Conservation (phyloP, 495 filamentous ascomycete genomes). For the Penicillium antarcticum region DNA sequence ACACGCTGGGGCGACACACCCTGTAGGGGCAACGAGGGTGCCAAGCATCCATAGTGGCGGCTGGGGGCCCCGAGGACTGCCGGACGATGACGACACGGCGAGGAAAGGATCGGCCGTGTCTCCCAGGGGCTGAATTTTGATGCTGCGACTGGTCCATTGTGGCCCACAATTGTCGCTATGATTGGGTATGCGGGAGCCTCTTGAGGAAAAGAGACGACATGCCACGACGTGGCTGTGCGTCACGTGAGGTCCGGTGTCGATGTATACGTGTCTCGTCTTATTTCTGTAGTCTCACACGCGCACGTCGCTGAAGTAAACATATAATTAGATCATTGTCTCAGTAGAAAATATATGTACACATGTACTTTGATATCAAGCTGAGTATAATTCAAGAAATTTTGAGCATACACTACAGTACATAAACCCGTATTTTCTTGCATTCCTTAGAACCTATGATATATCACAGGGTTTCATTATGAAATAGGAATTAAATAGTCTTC, state of each 20-base stretch:
- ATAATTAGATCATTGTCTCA: too few species aligned
- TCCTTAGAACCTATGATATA: too few species aligned
- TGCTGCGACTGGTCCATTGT: neutral
- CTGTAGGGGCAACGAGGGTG: neutral
- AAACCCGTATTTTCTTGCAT: too few species aligned
- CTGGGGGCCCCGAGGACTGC: slow-evolving; percentile 10
- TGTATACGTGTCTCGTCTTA: neutral
- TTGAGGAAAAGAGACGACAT: neutral
- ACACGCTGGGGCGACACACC: neutral
- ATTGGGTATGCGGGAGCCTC: slow-evolving; percentile 2
- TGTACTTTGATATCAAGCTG: too few species aligned
- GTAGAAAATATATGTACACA: too few species aligned
- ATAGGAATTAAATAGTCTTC: too few species aligned
- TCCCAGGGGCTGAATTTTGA: slow-evolving; percentile 11
- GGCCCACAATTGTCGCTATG: slow-evolving; percentile 1
- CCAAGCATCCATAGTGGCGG: slow-evolving; percentile 3
- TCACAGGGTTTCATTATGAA: too few species aligned
- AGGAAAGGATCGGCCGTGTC: slow-evolving; percentile 17
- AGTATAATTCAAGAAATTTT: too few species aligned
- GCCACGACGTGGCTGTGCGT: neutral
- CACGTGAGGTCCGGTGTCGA: neutral
- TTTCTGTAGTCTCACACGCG: too few species aligned
- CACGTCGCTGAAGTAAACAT: too few species aligned
- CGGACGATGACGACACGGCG: slow-evolving; percentile 18
- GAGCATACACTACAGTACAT: too few species aligned